Percentiles rank a stretch among this genome's conserved stretches.
Evolutionary conservation across 2,329 filamentous ascomycete genomes (phyloP).

Genomic region (Parastagonospora avenae): DNA sequence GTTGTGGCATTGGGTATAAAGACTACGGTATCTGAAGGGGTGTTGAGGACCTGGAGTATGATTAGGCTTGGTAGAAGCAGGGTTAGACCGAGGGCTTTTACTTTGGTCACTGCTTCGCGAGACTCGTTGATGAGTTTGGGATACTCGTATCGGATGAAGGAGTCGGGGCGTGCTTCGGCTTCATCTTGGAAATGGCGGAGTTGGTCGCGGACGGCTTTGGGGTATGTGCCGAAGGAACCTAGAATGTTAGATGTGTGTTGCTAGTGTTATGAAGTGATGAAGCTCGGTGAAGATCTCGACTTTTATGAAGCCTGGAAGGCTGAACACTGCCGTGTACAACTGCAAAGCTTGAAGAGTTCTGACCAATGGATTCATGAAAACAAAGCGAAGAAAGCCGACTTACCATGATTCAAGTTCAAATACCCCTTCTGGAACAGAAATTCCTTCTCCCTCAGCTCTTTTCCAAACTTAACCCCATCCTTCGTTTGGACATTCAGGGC

Average conservation of each 20-base stretch:
- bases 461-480: slow-evolving; percentile 53
- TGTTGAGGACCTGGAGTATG: slow-evolving; percentile 61
- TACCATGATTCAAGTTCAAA: slow-evolving; percentile 80
- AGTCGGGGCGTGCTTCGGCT: slow-evolving; percentile 72
- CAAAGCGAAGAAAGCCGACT: slow-evolving; percentile 9
- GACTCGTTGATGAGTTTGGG: slow-evolving; percentile 66
- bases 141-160: slow-evolving; percentile 74
- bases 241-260: background rate
- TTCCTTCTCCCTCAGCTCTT: slow-evolving; percentile 60
- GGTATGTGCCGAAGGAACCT: slow-evolving; percentile 82
- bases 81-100: background rate
- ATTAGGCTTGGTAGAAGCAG: background rate
- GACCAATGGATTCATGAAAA: background rate
- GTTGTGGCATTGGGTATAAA: slow-evolving; percentile 83
- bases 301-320: no score
- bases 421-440: slow-evolving; percentile 74
- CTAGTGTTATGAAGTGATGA: background rate
- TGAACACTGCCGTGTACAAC: no score
- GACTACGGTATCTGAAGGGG: slow-evolving; percentile 69
- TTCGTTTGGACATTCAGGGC: slow-evolving; percentile 21
- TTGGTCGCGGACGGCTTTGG: slow-evolving; percentile 63
- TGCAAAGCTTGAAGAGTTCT: background rate
- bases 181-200: slow-evolving; percentile 69
- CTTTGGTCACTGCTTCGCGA: slow-evolving; percentile 61
- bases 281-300: no score